Conservation (phyloP, 2,329 filamentous ascomycete species). For the Emergomyces orientalis region DNA sequence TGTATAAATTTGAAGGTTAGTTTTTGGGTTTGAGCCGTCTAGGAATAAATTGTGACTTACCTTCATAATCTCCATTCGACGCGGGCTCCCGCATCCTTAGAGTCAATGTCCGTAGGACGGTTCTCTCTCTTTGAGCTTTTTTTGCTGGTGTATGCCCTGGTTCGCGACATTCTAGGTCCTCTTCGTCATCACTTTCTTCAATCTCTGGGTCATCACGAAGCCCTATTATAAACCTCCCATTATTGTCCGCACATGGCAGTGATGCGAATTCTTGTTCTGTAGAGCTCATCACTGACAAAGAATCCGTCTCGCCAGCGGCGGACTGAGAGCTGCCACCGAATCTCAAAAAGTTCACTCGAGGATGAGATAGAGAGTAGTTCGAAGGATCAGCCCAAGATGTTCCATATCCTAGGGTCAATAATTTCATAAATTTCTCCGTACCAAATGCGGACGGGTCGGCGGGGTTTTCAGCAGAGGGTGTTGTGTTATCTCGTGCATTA, state of each 20-base stretch:
- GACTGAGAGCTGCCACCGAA: slow-evolving; percentile 13
- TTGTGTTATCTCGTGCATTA: slow-evolving; percentile 9
- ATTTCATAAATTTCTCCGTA: slow-evolving; percentile 41
- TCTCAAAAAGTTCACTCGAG: slow-evolving; percentile 22
- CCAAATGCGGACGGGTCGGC: slow-evolving; percentile 27
- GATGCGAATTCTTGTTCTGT: slow-evolving; percentile 16
- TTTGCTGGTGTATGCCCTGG: neutral
- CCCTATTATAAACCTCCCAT: slow-evolving; percentile 36
- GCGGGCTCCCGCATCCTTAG: slow-evolving; percentile 22
- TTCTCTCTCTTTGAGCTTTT: slow-evolving; percentile 21
- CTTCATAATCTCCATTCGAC: slow-evolving; percentile 14
- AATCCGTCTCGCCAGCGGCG: neutral
- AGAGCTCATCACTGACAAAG: slow-evolving; percentile 18
- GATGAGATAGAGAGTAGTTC: slow-evolving; percentile 21
- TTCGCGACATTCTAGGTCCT: slow-evolving; percentile 9
- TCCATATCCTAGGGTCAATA: slow-evolving; percentile 43
- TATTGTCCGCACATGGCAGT: slow-evolving; percentile 20
- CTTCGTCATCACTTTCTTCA: slow-evolving; percentile 28
- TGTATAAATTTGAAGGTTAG: neutral
- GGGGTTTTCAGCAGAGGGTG: slow-evolving; percentile 13
- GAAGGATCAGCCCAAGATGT: slow-evolving; percentile 38
- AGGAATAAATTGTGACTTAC: slow-evolving; percentile 13
- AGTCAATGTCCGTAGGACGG: slow-evolving; percentile 30
- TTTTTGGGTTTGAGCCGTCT: neutral
- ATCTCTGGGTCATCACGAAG: slow-evolving; percentile 35